Evolutionary conservation across 208 protist genomes (phyloP).

Genomic region (Leishmania aethiopica): DNA sequence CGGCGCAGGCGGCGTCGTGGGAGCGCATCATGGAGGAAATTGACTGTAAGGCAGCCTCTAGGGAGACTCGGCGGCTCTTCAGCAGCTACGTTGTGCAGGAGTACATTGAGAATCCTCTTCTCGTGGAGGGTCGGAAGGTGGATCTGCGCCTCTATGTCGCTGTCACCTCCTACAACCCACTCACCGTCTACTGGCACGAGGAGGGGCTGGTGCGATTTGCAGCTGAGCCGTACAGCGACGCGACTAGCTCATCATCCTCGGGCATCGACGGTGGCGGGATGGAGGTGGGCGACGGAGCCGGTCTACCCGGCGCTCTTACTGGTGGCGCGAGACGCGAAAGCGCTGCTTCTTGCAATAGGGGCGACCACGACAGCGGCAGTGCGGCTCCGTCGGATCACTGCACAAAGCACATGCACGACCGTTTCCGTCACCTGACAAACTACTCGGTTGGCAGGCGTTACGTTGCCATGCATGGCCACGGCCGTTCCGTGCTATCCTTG

Average conservation of each 20-base stretch:
- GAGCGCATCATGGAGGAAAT: slow-evolving; percentile 56
- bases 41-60: slow-evolving; percentile 35
- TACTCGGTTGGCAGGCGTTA: slow-evolving; percentile 86
- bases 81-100: slow-evolving; percentile 92
- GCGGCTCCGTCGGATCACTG: neutral
- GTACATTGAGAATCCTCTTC: slow-evolving; percentile 93
- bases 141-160: slow-evolving; percentile 95
- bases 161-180: slow-evolving; percentile 90
- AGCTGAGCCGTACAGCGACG: slow-evolving; percentile 83
- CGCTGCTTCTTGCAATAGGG: neutral
- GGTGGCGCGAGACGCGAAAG: neutral
- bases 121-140: slow-evolving; percentile 95
- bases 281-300: neutral
- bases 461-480: slow-evolving; percentile 13
- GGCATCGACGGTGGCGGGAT: neutral
- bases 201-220: slow-evolving; percentile 95
- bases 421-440: slow-evolving; percentile 93
- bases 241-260: neutral
- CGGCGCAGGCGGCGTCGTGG: slow-evolving; percentile 48
- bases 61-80: slow-evolving; percentile 29
- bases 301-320: neutral
- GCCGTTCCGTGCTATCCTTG: neutral
- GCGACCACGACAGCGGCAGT: neutral
- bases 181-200: slow-evolving; percentile 90
- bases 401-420: slow-evolving; percentile 22